These are phyloP conservation scores for Verticillium tricorpus DNA, from an alignment of 2,329 filamentous ascomycete species.

Conservation along the genomic window DNA sequence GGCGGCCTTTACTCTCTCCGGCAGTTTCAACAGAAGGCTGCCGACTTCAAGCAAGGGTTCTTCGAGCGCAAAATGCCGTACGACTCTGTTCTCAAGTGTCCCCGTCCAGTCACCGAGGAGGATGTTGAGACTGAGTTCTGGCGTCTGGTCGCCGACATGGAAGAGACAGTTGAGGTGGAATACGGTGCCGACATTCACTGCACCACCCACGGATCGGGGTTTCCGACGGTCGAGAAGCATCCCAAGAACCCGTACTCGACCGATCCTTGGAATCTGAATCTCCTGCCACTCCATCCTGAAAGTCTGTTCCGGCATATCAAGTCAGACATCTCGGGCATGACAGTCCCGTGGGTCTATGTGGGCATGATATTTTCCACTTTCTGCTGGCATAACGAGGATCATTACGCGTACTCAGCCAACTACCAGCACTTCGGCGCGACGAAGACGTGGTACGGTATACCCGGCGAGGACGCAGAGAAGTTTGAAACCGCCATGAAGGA, in stretches of 20 bases:
- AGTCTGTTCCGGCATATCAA: constrained; percentile 97
- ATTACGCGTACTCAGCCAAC: constrained; percentile 96
- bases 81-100: constrained; percentile 76
- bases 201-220: constrained; percentile 94
- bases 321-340: constrained; percentile 98
- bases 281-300: constrained; percentile 83
- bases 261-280: constrained; percentile 94
- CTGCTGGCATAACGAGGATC: constrained; percentile 99
- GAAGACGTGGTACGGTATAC: constrained; percentile 99
- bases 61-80: constrained; percentile 88
- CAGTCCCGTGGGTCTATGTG: constrained; percentile 97
- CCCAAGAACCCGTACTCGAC: constrained; percentile 82
- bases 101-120: constrained; percentile 81
- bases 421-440: constrained; percentile 98
- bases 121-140: constrained; percentile 97
- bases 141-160: constrained; percentile 87
- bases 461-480: constrained; percentile 85
- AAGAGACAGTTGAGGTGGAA: constrained; percentile 95
- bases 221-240: constrained; percentile 88
- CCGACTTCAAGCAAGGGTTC: constrained; percentile 90
- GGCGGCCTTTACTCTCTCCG: constrained; percentile 92
- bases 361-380: constrained; percentile 99
- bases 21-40: constrained; percentile 94
- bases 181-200: constrained; percentile 98
- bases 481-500: constrained; percentile 95